Conservation (phyloP, 2,329 filamentous ascomycete genomes). For the Clarireedia homoeocarpa region DNA sequence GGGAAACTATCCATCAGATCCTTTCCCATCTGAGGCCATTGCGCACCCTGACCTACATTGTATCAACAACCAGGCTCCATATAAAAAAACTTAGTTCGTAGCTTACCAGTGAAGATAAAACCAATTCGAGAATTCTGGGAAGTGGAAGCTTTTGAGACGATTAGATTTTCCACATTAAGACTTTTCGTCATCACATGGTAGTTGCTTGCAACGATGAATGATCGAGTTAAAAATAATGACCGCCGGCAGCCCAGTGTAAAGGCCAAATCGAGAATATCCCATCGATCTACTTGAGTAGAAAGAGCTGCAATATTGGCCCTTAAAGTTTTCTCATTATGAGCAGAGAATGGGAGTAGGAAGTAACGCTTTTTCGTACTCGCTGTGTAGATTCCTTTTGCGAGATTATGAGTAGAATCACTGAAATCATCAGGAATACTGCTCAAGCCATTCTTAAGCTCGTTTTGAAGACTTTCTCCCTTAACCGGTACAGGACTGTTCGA, state of each 20-base stretch:
- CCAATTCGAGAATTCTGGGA: background rate
- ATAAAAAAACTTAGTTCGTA: background rate
- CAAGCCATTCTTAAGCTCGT: background rate
- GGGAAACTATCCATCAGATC: background rate
- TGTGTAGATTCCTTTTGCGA: background rate
- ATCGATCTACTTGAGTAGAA: background rate
- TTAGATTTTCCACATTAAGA: background rate
- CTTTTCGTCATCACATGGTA: background rate
- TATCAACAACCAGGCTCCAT: background rate
- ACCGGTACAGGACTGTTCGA: too few species aligned
- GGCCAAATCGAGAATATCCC: background rate
- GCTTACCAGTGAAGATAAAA: background rate
- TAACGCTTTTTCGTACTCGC: background rate
- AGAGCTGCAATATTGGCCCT: background rate
- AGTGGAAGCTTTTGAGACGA: background rate
- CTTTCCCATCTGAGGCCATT: background rate
- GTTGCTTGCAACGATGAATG: background rate
- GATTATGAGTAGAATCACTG: background rate
- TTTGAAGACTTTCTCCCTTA: too few species aligned
- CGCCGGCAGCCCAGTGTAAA: background rate
- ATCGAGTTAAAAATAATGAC: background rate
- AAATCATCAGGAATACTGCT: background rate
- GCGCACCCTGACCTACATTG: background rate
- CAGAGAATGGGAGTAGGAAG: background rate
- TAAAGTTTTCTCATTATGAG: background rate